Evolutionary conservation across 495 filamentous ascomycete species (phyloP), one percentile per base, ranked within the genome.

Genomic region (Amniculicola lignicola): DNA sequence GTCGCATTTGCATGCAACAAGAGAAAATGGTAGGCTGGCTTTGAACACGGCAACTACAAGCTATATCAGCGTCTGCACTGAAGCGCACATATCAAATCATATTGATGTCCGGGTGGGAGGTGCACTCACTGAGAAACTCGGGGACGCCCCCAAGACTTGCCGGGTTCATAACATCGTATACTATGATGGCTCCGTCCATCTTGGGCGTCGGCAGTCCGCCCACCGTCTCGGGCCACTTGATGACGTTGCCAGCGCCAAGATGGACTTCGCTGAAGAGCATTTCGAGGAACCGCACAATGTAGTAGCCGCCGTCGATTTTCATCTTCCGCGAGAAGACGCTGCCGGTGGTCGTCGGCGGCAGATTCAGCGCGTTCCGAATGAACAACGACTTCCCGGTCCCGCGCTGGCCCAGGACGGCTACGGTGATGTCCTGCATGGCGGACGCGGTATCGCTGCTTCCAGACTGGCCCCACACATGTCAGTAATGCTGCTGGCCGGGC

Each of bases 361-460:
- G 74, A 35, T 89, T 85, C 62, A 93, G 72, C 10, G 88, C 87
- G 48, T 79, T 82, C 64, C 88, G 85, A 54, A 96, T 86, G 62
- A 97, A 95, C 19, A 87, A 87, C 42, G 88, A 89, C 73, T 97
- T 96, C 61, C 92, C 92, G 28, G 89, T 87, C 43, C 84, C 83
- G 60, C 81, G 76, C 61, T 81, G 79, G 47, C 93, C 93, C 62
- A 96, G 81, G 21, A 97, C 83, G 27, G 84, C 89, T 66, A 97
- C 88, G 64, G 89, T 91, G 65, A 95, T 82, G 65, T 85, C 73
- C 55, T 81, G 80, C 73, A 86, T 80, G 46, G 51, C 27, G 33
- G 54, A 28, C 2, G 59, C 51, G 18, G 41, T 46, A 21, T 66
- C 61, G 52, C 39, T 60, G 22, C 43, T 58, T 44, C 51, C 45